Conservation (phyloP, 371 early-diverging fungal species). For the Rhizopus sp. region DNA sequence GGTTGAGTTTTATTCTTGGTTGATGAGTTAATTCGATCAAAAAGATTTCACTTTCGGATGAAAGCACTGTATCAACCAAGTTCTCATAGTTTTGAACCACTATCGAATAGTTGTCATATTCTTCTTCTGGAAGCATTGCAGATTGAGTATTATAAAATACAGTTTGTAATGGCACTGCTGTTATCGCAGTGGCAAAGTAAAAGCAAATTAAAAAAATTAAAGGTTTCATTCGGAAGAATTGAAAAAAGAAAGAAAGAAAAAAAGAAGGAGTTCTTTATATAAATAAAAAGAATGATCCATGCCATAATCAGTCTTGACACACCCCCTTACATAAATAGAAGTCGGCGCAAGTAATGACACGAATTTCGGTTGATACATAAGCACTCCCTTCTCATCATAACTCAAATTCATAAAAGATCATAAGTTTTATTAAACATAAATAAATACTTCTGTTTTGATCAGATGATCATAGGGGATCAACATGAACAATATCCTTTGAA, state of each 20-base stretch:
- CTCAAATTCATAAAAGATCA: too few species aligned
- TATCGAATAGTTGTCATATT: slow-evolving; percentile 6
- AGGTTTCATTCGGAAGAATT: neutral
- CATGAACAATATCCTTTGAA: neutral
- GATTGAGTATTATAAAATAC: neutral
- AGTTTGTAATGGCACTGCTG: neutral
- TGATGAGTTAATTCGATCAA: slow-evolving; percentile 30
- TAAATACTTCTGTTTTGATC: too few species aligned
- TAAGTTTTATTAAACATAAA: too few species aligned
- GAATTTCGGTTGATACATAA: neutral
- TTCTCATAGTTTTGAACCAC: slow-evolving; percentile 30
- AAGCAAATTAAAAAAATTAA: neutral
- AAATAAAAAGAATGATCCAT: neutral
- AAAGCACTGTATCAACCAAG: slow-evolving; percentile 33
- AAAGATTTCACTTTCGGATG: slow-evolving; percentile 35
- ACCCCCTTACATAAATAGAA: neutral
- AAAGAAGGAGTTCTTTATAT: neutral
- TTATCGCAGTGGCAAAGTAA: neutral
- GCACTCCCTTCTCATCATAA: neutral
- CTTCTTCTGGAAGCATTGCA: neutral
- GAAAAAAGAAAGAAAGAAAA: neutral
- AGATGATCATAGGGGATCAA: too few species aligned
- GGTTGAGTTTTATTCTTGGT: slow-evolving; percentile 8
- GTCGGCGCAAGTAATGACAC: neutral
- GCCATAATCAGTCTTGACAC: neutral